Evolutionary conservation across 2,329 filamentous ascomycete genomes (phyloP), one percentile per base, ranked within the genome.

Genomic region (Hymenoscyphus salicellus): DNA sequence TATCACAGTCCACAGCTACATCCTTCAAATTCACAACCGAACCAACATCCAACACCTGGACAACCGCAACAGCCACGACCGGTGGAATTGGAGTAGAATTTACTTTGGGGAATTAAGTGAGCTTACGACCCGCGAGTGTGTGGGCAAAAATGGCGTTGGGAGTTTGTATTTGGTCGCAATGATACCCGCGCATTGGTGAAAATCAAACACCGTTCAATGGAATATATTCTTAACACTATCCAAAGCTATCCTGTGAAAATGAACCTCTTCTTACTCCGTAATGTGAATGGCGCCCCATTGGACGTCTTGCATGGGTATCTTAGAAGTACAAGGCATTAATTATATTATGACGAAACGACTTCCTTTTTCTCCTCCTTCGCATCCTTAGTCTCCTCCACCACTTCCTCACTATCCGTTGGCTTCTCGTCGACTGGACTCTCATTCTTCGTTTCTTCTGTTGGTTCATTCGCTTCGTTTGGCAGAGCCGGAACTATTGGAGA

Each of bases 251-350:
- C 41, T 60, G 41, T 49, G 58, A 60, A 28, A 20, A 49, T 32
- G 38, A 41, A 38, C 17, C 56, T 41, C 36, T 17, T 38, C 36
- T 38, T 38, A 38, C 36, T 36, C 55, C 26, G 55, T 30, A 20
- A 30, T 26, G 28, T 32, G 28, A 52, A 26, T 52, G 46, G 23
- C 46, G 46, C 46, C 46, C 36, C 14, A 17, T 36, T 32, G 26
- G 36, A 20, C 55, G 49, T 62, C 56, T 57, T 60, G 23, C 20
- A 58, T 63, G 65, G 65, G 67, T 67, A 68, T 68, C 63, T 63
- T 67, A 68, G 57, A 57, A 61, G 33, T 63, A 67, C 52, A 67
- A 49, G 43, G 28, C 55, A 62, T 64, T 36, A 58, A 36, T 56
- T 33, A 41, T 32, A 10, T 43, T 36, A 52, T 60, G 58, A 33